Evolutionary conservation across 768 basidiomycete species (phyloP), one percentile per base, ranked within the genome.

Genomic region (Auriscalpium vulgare): DNA sequence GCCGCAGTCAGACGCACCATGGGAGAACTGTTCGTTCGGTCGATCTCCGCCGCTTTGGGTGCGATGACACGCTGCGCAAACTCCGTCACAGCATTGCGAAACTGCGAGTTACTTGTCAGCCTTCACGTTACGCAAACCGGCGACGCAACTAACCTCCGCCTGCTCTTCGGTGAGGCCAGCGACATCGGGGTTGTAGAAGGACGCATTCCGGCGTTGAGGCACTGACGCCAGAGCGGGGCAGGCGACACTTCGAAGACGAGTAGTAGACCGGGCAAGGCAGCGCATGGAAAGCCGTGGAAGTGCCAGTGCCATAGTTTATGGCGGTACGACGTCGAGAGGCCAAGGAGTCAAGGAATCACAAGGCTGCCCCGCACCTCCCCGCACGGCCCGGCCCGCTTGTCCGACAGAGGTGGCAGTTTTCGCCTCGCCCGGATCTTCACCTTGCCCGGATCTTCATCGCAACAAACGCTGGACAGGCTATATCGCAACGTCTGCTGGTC

Each of bases 31-130:
- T 97, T 95, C 29, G 79, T 84, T 71, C 77, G 83, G 74, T 97
- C 95, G 47, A 94, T 86, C 61, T 91, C 85, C 55, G 81, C 87
- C 9, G 93, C 93, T 58, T 87, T 73, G 3, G 93, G 94, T 1
- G 91, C 88, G 45, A 97, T 74, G 68, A 95, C 93, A 60, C 81
- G 82, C 70, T 87, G 75, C 2, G 91, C 85, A 63, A 97, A 97
- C 50, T 87, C 81, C 21, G 74, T 71, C 1, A 95, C 83, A 1
- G 86, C 88, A 65, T 83, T 82, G 57, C 89, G 75, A 67, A 97
- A 95, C 93, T 97, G 58, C 36, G 17, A 13, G 44, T 34, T n/a
- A 13, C 17, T 21, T 52, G 50, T 29, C 14, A 45, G 37, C 14
- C 34, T 47, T 16, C 14, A 35, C 19, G 38, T 11, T 47, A 23